phyloP scores from a whole-genome alignment of 2,329 filamentous ascomycete species.

The Colletotrichum somersetense region DNA sequence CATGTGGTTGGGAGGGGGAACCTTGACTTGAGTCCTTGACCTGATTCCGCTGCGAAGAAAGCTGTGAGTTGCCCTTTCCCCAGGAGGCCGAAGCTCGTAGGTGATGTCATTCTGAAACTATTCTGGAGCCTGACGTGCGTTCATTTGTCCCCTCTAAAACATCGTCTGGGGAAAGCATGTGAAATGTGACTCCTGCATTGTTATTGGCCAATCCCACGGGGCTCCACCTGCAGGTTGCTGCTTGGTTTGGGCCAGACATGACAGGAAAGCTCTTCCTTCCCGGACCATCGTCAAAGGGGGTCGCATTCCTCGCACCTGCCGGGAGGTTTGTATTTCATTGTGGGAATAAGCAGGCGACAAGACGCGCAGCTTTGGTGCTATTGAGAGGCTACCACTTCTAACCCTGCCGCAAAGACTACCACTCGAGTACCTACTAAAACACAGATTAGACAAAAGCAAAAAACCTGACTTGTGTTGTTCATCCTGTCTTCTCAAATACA shows the following conservation, averaged over 20 bases:
- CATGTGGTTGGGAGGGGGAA: background rate
- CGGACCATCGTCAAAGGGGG: background rate
- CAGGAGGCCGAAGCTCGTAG: constrained; percentile 31
- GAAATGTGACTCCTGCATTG: constrained; percentile 16
- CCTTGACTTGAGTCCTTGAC: background rate
- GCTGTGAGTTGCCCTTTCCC: constrained; percentile 7
- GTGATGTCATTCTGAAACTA: constrained; percentile 42
- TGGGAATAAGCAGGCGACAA: background rate
- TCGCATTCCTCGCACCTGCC: background rate
- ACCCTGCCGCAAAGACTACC: too few relatives aligned
- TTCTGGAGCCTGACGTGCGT: constrained; percentile 28
- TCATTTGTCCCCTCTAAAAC: background rate
- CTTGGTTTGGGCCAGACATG: constrained; percentile 1
- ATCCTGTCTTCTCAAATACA: background rate
- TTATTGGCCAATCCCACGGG: constrained; percentile 32
- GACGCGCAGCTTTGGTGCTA: background rate
- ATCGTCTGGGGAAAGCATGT: constrained; percentile 40
- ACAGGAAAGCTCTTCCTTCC: constrained; percentile 8
- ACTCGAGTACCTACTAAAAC: background rate
- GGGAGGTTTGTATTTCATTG: background rate
- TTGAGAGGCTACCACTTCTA: background rate
- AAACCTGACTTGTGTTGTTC: background rate
- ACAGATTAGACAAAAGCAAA: background rate
- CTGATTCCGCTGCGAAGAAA: background rate
- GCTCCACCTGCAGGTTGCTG: constrained; percentile 4